Percentiles rank a stretch among this genome's conserved stretches.
These are phyloP conservation scores for Heracleum sosnowskyi DNA, from an alignment of 129 eudicot species.

Conservation along the genomic window DNA sequence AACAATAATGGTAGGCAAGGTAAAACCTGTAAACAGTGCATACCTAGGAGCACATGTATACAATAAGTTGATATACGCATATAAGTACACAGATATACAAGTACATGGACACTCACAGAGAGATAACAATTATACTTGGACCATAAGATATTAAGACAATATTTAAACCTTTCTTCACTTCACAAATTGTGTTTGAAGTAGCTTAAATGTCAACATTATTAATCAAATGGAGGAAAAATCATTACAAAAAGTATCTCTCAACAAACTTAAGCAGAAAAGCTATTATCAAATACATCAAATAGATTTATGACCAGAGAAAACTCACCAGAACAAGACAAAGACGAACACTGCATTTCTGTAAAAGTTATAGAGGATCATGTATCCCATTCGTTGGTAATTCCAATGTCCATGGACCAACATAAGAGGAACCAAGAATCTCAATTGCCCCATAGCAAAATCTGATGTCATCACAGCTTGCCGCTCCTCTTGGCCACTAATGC, in stretches of 20 bases:
- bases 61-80: not conserved
- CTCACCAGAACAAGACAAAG: conserved; percentile 86
- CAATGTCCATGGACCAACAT: conserved; percentile 97
- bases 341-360: conserved; percentile 89
- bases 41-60: conserved; percentile 47
- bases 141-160: not conserved
- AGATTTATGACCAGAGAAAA: conserved; percentile 11
- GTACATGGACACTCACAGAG: too few relatives aligned
- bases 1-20: conserved; percentile 76
- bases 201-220: not conserved
- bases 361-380: conserved; percentile 89
- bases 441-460: conserved; percentile 98
- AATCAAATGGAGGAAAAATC: not conserved
- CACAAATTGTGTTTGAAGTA: not conserved
- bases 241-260: not conserved
- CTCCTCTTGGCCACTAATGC: conserved; percentile 98
- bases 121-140: too few relatives aligned
- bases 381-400: conserved; percentile 96
- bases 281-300: not conserved
- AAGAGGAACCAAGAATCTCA: conserved; percentile 79
- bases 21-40: conserved; percentile 61
- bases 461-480: conserved; percentile 99
- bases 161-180: not conserved
- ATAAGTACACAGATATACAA: too few relatives aligned
- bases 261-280: conserved; percentile 3